Base-by-base conservation (phyloP, 352 stramenopile genomes). In the Pythium folliculosum region DNA sequence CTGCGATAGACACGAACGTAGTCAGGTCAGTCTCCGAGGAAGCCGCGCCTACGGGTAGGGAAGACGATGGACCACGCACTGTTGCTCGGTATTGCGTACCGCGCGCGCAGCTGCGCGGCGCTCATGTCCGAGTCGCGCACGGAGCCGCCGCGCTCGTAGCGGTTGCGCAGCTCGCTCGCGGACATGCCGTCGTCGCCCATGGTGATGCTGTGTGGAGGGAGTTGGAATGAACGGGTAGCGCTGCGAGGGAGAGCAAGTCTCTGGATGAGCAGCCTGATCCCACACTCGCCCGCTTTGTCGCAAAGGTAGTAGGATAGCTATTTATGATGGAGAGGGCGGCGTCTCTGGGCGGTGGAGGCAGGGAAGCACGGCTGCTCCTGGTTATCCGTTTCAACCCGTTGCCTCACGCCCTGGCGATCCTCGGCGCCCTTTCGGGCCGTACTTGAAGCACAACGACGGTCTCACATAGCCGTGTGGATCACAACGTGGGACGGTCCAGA, bases 11-110 rank as follows among this genome's bases (percentile, higher is more conserved):
- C 10, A 60, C 22, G 35, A 9, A 67, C 40, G 60, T 21, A 54
- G 2, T 6, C 5, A 3, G 47, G 9, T 27, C 53, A 37, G 17
- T 44, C 13, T 32, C 12, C 27, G 17, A n/a, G 9, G 3, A 14
- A 55, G 3, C 4, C 6, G 0, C 37, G 16, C 21, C 1, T 47
- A 13, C 2, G 40, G 40, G 17, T 8, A n/a, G n/a, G 9, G 10
- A n/a, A 6, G 40, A 21, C 9, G 40, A 47, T 12, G 37, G 16
- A 35, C 19, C 13, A 78, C 82, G 63, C 82, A 94, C 86, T 94
- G 77, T 94, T 94, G 51, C 73, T 74, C 19, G 85, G 73, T 63
- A 94, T 94, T 37, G 86, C 84, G 69, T 94, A 92, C 73, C 86
- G 80, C 23, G 86, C 88, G 10, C 84, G 84, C 22, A 94, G 67